Conservation (phyloP, 2,329 filamentous ascomycete genomes). For the Dactylonectria macrodidyma region DNA sequence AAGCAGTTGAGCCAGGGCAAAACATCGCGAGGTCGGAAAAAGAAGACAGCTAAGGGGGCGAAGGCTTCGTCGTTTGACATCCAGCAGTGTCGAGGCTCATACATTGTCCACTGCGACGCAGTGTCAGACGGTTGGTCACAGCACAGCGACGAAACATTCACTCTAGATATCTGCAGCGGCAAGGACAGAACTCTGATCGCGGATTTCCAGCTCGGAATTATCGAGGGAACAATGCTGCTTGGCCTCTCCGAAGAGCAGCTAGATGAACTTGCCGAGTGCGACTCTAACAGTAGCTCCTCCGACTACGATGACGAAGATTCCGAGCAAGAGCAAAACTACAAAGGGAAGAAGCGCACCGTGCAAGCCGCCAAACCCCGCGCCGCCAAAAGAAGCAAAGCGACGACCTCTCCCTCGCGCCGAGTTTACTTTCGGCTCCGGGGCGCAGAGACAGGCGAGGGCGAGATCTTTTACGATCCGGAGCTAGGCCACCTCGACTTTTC, state of each 20-base stretch:
- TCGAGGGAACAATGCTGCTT: slow-evolving; percentile 26
- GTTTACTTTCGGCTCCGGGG: slow-evolving; percentile 27
- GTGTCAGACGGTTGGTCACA: slow-evolving; percentile 16
- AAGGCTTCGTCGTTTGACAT: slow-evolving; percentile 2
- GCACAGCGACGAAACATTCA: not conserved
- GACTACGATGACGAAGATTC: not conserved
- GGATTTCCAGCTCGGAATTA: slow-evolving; percentile 21
- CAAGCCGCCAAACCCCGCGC: not conserved
- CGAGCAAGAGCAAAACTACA: not conserved
- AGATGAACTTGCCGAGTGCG: not conserved
- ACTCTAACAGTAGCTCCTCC: not conserved
- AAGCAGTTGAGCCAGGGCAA: not conserved
- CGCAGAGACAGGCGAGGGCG: slow-evolving; percentile 27
- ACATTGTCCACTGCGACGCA: slow-evolving; percentile 19
- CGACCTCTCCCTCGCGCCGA: slow-evolving; percentile 18
- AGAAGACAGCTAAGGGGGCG: not conserved
- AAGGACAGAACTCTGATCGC: slow-evolving; percentile 1
- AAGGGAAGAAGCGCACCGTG: not conserved
- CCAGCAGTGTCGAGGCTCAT: slow-evolving; percentile 24
- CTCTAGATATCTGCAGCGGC: slow-evolving; percentile 14
- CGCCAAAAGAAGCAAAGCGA: slow-evolving; percentile 7
- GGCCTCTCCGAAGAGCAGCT: slow-evolving; percentile 18
- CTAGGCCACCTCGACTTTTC: slow-evolving; percentile 28
- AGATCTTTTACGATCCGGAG: slow-evolving; percentile 1
- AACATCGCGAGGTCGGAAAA: not conserved